phyloP scores from a whole-genome alignment of 176 grass and related monocot genomes.

The Elaeis guineensis region DNA sequence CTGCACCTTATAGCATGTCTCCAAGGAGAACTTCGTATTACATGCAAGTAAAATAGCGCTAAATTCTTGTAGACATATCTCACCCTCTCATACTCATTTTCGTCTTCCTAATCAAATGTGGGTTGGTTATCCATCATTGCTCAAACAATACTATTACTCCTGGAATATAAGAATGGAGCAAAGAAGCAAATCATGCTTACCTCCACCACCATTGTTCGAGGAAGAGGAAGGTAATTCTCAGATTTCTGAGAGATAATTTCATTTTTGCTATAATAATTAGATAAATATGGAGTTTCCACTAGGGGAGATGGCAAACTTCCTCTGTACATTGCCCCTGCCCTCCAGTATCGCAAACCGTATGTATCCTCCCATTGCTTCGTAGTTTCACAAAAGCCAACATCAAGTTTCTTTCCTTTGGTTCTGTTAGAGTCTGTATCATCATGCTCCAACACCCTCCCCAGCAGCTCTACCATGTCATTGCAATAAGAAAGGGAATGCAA shows the following conservation, averaged over 20 bases:
- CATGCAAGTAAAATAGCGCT: no score
- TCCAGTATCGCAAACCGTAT: slow-evolving; percentile 87
- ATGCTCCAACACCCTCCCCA: slow-evolving; percentile 87
- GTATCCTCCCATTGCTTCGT: slow-evolving; percentile 59
- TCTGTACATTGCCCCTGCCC: slow-evolving; percentile 71
- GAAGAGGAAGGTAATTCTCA: slow-evolving; percentile 31
- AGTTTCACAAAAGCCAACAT: slow-evolving; percentile 62
- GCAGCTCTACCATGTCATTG: slow-evolving; percentile 59
- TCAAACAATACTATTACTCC: no score
- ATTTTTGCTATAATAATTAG: slow-evolving; percentile 4
- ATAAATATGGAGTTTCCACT: slow-evolving; percentile 32
- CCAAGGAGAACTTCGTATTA: no score
- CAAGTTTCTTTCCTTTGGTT: slow-evolving; percentile 81
- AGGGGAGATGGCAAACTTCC: slow-evolving; percentile 59
- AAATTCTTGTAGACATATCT: no score
- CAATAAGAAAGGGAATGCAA: slow-evolving; percentile 62
- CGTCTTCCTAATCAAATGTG: no score
- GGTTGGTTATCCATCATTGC: no score
- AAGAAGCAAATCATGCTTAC: slow-evolving; percentile 26
- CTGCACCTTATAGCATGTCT: no score
- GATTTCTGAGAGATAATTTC: slow-evolving; percentile 7
- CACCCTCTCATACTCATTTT: no score
- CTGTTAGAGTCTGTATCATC: slow-evolving; percentile 78
- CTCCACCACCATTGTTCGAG: slow-evolving; percentile 37
- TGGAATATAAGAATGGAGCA: neutral